phyloP scores from a whole-genome alignment of 2,329 filamentous ascomycete genomes.

The Chaetomiaceae sp. region DNA sequence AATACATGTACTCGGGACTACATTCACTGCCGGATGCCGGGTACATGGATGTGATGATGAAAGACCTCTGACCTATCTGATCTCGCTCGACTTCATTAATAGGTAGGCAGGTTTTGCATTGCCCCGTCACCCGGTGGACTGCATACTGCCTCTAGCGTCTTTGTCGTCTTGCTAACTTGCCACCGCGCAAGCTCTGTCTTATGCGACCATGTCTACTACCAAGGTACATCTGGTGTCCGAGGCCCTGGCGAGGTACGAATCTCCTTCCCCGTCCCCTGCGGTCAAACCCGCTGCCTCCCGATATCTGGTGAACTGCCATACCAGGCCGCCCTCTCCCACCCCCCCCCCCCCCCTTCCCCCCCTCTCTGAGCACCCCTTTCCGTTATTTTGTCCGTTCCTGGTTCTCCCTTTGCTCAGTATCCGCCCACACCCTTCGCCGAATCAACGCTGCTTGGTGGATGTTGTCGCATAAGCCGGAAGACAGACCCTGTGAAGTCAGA shows the following conservation, averaged over 20 bases:
- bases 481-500: neutral
- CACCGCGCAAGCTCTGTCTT: neutral
- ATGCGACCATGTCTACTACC: conserved; percentile 10
- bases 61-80: no score
- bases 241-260: neutral
- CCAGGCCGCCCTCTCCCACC: neutral
- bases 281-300: conserved; percentile 2
- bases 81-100: no score
- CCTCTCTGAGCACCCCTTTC: no score
- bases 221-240: conserved; percentile 1
- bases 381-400: conserved; percentile 3
- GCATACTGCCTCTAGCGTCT: conserved; percentile 18
- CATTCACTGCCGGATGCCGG: no score
- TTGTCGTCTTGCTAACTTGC: conserved; percentile 6
- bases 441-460: neutral
- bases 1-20: no score
- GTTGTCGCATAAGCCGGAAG: neutral
- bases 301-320: neutral
- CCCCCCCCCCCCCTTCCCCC: no score
- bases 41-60: no score
- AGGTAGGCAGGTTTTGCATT: neutral
- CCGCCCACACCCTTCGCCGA: conserved; percentile 4
- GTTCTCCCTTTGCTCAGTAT: neutral
- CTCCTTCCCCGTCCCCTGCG: no score
- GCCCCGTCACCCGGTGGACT: neutral